phyloP scores from a whole-genome alignment of 257 asterid genomes.

The Rubia yunnanensis region DNA sequence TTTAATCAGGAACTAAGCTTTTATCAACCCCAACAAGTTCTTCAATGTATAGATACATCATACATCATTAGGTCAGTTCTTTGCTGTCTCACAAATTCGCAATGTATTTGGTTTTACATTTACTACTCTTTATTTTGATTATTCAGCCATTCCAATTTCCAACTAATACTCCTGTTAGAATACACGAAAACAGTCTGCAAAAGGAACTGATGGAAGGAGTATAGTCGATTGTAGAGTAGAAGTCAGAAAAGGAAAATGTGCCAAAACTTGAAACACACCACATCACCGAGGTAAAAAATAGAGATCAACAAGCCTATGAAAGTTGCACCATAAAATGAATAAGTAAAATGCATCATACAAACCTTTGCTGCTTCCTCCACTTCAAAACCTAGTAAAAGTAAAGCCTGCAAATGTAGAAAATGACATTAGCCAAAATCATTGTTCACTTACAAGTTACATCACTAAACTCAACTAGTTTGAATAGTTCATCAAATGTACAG shows the following conservation, averaged over 20 bases:
- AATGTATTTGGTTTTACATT: too few relatives aligned
- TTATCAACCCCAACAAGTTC: background rate
- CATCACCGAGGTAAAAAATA: background rate
- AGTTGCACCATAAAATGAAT: background rate
- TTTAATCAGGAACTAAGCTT: background rate
- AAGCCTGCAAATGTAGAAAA: constrained; percentile 43
- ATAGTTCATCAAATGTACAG: background rate
- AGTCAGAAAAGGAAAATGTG: background rate
- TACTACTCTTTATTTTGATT: background rate
- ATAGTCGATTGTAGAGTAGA: background rate
- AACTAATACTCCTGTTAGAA: background rate
- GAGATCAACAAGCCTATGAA: background rate
- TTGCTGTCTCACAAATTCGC: background rate
- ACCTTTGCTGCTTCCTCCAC: constrained; percentile 76
- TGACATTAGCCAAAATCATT: background rate
- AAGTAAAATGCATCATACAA: constrained; percentile 5
- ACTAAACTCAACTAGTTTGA: background rate
- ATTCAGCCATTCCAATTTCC: background rate
- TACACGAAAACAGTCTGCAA: background rate
- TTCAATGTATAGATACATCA: background rate
- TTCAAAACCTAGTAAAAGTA: constrained; percentile 68
- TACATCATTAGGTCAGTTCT: background rate
- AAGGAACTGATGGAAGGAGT: background rate
- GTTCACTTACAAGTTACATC: background rate
- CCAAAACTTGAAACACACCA: background rate